phyloP scores from a whole-genome alignment of 768 basidiomycete species.

The Amanita exitialis region DNA sequence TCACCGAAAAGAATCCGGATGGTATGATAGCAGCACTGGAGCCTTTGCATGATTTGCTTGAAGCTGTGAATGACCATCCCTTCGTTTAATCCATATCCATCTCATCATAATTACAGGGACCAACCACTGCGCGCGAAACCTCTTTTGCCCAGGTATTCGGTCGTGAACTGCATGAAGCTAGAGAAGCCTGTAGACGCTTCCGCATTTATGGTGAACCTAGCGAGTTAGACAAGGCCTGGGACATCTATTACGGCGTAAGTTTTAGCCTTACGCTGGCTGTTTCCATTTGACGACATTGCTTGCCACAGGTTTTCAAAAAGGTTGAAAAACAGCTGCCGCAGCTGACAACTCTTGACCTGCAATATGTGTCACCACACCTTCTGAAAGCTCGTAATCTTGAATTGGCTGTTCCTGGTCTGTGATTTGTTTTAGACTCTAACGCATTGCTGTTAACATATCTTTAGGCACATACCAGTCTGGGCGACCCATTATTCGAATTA shows the following conservation, averaged over 20 bases:
- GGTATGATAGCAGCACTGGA: slow-evolving; percentile 94
- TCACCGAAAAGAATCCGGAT: slow-evolving; percentile 93
- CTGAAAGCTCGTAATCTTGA: slow-evolving; percentile 85
- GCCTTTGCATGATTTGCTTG: slow-evolving; percentile 87
- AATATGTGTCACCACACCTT: slow-evolving; percentile 93
- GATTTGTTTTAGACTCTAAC: neutral
- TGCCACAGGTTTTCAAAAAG: slow-evolving; percentile 79
- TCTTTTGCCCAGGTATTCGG: slow-evolving; percentile 94
- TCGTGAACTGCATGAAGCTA: slow-evolving; percentile 83
- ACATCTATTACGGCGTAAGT: slow-evolving; percentile 88
- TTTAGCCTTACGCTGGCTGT: neutral
- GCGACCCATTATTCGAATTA: slow-evolving; percentile 70
- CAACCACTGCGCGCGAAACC: slow-evolving; percentile 88
- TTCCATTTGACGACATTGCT: neutral
- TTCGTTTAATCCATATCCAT: neutral
- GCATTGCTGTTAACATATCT: neutral
- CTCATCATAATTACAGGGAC: slow-evolving; percentile 46
- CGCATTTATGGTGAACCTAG: slow-evolving; percentile 77
- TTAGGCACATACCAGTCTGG: slow-evolving; percentile 89
- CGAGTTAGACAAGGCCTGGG: slow-evolving; percentile 97
- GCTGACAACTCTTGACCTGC: slow-evolving; percentile 83
- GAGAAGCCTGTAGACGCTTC: slow-evolving; percentile 84
- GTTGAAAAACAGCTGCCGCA: slow-evolving; percentile 90
- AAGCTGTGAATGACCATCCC: slow-evolving; percentile 46
- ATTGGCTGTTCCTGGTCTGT: slow-evolving; percentile 86